Evolutionary conservation across 805 yeast species (phyloP).

Genomic region (Tetrapisispora pingtungensis): DNA sequence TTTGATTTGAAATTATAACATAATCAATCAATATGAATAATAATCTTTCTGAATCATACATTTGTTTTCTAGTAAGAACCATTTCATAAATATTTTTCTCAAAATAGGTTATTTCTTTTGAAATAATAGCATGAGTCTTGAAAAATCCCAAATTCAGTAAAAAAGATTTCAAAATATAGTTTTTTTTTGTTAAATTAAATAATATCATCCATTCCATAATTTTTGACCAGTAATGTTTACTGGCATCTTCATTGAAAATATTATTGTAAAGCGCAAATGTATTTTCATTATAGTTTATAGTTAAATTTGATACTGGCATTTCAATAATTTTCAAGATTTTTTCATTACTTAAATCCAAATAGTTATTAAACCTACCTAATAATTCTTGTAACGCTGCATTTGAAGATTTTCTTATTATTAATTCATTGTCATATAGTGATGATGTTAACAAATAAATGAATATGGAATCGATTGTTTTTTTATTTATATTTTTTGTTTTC

Average conservation of each 20-base stretch:
- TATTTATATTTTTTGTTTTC: background rate
- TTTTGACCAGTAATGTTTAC: conserved; percentile 12
- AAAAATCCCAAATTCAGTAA: conserved; percentile 9
- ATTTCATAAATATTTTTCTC: background rate
- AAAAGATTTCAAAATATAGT: conserved; percentile 12
- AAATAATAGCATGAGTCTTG: background rate
- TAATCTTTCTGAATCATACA: background rate
- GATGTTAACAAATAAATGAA: conserved; percentile 35
- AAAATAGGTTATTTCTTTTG: background rate
- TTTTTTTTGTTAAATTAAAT: conserved; percentile 10
- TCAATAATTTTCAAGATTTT: conserved; percentile 44
- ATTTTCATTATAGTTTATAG: conserved; percentile 32
- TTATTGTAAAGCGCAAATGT: conserved; percentile 24
- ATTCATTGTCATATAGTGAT: conserved; percentile 61
- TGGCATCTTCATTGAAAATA: conserved; percentile 7
- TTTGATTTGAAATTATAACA: conserved; percentile 1
- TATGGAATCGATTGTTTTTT: conserved; percentile 19
- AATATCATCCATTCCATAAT: conserved; percentile 21
- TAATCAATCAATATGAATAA: conserved; percentile 3
- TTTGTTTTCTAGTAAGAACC: background rate
- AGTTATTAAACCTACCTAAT: conserved; percentile 50
- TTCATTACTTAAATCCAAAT: conserved; percentile 21
- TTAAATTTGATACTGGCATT: conserved; percentile 41
- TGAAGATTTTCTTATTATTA: conserved; percentile 69
- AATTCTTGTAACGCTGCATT: conserved; percentile 83